Base-by-base conservation (phyloP, 2,329 filamentous ascomycete species). In the Sporothrix phasma region DNA sequence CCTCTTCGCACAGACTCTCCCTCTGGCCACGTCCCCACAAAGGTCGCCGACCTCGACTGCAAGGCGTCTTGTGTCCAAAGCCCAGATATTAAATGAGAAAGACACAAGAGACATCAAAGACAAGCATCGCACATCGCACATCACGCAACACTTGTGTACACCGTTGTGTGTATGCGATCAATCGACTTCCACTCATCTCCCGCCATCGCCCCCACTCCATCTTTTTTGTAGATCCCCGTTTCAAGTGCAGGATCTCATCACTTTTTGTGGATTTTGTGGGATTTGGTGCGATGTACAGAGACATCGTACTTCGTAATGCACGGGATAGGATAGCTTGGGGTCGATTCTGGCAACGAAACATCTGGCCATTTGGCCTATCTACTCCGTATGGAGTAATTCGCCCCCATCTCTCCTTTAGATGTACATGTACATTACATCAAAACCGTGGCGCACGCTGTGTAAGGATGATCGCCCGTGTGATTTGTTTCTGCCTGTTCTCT, bases 41-140 rank as follows among this genome's bases (percentile, higher is more conserved):
- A 60, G 39, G 56, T 60, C 56, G 56, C 41, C 58, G 58, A 61
- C 58, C 58, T 61, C n/a, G 10, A 61, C 17, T 31, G 56, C 56
- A 46, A 60, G 41, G 26, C 39, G 41, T 46, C 22, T n/a, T 26
- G 24, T 22, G 41, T 24, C 31, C 53, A 39, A 22, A 34, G 37
- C 41, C 31, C 37, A 17, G 54, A n/a, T 11, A 26, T n/a, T n/a
- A n/a, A n/a, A n/a, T n/a, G n/a, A n/a, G n/a, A n/a, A n/a, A n/a
- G n/a, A n/a, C n/a, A 11, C 34, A 41, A 13, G 34, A 56, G 19
- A 8, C 15, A 31, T 19, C 3, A 45, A 60, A 45, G 39, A 34
- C 56, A 60, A 13, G 39, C 56, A 54, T 6, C 31, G 8, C 29
- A n/a, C n/a, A n/a, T n/a, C n/a, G n/a, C n/a, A n/a, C n/a, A n/a